Evolutionary conservation across 495 filamentous ascomycete genomes (phyloP), one percentile per base, ranked within the genome.

Genomic region (Penicillium odoratum): DNA sequence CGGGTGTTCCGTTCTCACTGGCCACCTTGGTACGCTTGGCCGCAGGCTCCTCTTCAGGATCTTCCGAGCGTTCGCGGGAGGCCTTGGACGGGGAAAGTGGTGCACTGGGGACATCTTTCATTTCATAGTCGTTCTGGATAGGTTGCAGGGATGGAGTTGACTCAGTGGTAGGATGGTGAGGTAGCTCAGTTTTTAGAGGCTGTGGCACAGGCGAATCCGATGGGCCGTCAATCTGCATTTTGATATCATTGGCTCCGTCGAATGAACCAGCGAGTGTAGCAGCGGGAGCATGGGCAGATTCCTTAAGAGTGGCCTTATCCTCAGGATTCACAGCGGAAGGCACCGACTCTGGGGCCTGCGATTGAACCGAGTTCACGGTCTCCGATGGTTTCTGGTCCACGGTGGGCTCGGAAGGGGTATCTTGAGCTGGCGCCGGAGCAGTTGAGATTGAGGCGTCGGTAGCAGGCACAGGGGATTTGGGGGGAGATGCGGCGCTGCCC

Each of bases 21-120:
- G 79, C 81, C 13, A 86, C 83, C 71, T 88, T 92, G 36, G 88
- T 80, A 28, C 91, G 84, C 72, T 96, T 96, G 7, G 89, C 81
- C 18, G 85, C 84, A 18, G 87, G 90, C 59, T 89, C 90, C n/a
- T 90, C 87, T 36, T 78, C 80, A 34, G 74, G 78, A 54, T 92
- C 86, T 4, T 79, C 72, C 15, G 93, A 90, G 0, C 91, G 86
- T 58, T 90, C 88, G 8, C 89, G 81, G 0, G 84, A 76, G 3
- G 86, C 48, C 69, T 91, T 92, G 3, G 73, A 68, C 3, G 80
- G 73, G n/a, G 80, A 77, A 7, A 59, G 46, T 0, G 75, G 75
- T 5, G 62, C 69, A 55, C 70, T 70, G 6, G 74, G 63, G 16
- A 70, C 78, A 31, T 75, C 71, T 21, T 65, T 67, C 73, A 77